phyloP scores from a whole-genome alignment of 331 rosid genomes.

The Pyrus hybrid region DNA sequence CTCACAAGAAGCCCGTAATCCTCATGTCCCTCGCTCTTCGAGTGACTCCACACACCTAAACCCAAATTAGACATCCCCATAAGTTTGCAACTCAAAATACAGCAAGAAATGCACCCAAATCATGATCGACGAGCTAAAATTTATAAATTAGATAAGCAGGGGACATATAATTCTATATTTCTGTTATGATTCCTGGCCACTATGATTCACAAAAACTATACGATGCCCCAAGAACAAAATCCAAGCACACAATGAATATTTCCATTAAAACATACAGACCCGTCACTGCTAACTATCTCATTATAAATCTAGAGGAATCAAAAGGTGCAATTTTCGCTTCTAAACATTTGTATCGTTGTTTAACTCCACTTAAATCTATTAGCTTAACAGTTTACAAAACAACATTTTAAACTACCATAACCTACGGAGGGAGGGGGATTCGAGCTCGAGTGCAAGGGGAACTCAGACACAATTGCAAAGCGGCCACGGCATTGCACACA shows the following conservation, averaged over 20 bases:
- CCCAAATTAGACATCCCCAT: background rate
- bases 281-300: background rate
- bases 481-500: too few species aligned
- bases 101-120: background rate
- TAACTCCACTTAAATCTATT: background rate
- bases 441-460: too few species aligned
- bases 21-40: constrained; percentile 93
- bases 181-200: background rate
- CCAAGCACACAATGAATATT: background rate
- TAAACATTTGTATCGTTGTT: background rate
- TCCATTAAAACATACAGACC: background rate
- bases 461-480: too few species aligned
- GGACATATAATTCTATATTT: background rate
- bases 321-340: background rate
- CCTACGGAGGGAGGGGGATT: too few species aligned
- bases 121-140: background rate
- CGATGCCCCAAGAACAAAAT: background rate
- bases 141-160: background rate
- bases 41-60: constrained; percentile 89
- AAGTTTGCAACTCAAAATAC: background rate
- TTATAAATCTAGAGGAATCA: too few species aligned
- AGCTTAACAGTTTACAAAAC: background rate
- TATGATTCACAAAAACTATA: background rate
- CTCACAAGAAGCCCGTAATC: constrained; percentile 90
- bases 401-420: too few species aligned